These are phyloP conservation scores for Aquanectria penicillioides DNA, from an alignment of 2,329 filamentous ascomycete genomes.

Conservation along the genomic window DNA sequence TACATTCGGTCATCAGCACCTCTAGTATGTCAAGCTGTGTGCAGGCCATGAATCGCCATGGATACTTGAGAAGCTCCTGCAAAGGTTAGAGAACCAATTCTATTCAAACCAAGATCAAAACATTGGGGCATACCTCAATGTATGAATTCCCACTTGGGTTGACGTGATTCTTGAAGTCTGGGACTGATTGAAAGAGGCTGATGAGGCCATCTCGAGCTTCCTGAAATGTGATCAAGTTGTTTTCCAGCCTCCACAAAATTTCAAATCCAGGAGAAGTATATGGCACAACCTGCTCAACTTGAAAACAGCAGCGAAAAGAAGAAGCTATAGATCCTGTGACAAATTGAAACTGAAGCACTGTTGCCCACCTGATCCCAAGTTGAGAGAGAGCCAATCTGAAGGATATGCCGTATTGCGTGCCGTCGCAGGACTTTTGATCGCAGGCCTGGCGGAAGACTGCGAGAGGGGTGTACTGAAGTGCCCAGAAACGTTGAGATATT, in stretches of 20 bases:
- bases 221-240: background rate
- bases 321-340: background rate
- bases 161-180: background rate
- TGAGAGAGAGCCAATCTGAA: background rate
- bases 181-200: background rate
- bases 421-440: background rate
- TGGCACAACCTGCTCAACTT: background rate
- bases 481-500: background rate
- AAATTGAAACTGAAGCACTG: background rate
- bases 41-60: background rate
- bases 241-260: background rate
- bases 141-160: constrained; percentile 6
- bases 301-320: background rate
- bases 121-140: background rate
- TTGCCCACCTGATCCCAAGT: background rate
- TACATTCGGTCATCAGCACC: background rate
- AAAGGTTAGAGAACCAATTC: background rate
- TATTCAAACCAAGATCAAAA: background rate
- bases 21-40: background rate
- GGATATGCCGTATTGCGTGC: background rate
- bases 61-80: background rate
- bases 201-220: background rate
- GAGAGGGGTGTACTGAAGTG: background rate
- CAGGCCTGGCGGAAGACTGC: background rate
- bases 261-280: constrained; percentile 18